Conservation (phyloP, 495 filamentous ascomycete species). For the Bryoglossum gracile region DNA sequence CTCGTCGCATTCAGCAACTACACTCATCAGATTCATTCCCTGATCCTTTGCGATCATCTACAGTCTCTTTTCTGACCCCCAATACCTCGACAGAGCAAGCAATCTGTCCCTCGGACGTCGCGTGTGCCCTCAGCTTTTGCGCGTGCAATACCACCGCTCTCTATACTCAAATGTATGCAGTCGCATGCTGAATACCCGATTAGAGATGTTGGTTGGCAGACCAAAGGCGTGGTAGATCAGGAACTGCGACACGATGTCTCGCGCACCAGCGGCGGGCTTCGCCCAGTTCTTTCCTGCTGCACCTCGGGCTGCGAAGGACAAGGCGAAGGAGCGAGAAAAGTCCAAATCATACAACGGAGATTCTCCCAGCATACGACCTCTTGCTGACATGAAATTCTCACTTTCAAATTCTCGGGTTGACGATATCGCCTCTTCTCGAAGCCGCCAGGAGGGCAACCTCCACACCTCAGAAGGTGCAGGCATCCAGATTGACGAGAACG, state of each 20-base stretch:
- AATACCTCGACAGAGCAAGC: constrained; percentile 26
- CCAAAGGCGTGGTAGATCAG: constrained; percentile 40
- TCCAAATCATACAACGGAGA: constrained; percentile 30
- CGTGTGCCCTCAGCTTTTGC: constrained; percentile 25
- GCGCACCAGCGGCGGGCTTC: constrained; percentile 69
- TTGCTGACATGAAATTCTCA: constrained; percentile 23
- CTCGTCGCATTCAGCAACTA: constrained; percentile 7
- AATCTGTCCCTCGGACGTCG: constrained; percentile 33
- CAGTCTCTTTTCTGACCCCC: constrained; percentile 9
- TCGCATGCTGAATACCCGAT: constrained; percentile 28
- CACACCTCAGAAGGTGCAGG: constrained; percentile 31
- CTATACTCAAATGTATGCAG: constrained; percentile 1
- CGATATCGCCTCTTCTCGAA: constrained; percentile 24
- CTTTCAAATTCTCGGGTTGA: constrained; percentile 18
- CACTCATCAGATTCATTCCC: constrained; percentile 10
- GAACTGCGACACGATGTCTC: constrained; percentile 57
- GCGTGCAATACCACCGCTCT: constrained; percentile 4
- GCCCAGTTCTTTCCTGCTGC: constrained; percentile 83
- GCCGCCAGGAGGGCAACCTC: constrained; percentile 25
- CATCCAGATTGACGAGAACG: constrained; percentile 46
- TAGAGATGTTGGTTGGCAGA: constrained; percentile 50
- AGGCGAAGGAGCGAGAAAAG: constrained; percentile 47
- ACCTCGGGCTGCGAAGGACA: constrained; percentile 52
- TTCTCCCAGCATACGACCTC: constrained; percentile 26
- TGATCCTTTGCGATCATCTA: constrained; percentile 20